These are phyloP conservation scores for Tricholoma terreum DNA, from an alignment of 768 basidiomycete species.

Conservation along the genomic window DNA sequence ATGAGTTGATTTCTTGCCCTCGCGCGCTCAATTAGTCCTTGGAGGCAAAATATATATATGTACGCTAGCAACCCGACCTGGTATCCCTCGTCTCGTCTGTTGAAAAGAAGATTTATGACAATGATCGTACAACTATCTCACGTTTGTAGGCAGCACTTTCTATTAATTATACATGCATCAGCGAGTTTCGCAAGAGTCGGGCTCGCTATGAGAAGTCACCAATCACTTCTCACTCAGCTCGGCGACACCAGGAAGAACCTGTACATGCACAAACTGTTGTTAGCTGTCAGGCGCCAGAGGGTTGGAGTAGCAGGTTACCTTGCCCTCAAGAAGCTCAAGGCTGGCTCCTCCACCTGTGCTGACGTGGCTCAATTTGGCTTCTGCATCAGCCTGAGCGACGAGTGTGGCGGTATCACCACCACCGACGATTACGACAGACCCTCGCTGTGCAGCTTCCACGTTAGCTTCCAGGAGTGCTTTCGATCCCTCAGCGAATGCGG, in stretches of 20 bases:
- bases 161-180: no score
- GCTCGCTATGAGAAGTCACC: neutral
- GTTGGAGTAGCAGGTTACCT: slow-evolving; percentile 49
- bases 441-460: slow-evolving; percentile 81
- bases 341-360: slow-evolving; percentile 94
- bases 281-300: slow-evolving; percentile 2
- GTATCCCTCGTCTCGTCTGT: no score
- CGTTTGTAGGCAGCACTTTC: no score
- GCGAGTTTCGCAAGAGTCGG: no score
- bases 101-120: no score
- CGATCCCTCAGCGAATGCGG: slow-evolving; percentile 85
- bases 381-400: slow-evolving; percentile 79
- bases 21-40: no score
- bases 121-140: no score
- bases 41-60: no score
- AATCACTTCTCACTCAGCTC: slow-evolving; percentile 79
- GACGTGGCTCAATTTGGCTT: slow-evolving; percentile 92
- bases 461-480: slow-evolving; percentile 79
- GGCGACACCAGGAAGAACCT: slow-evolving; percentile 89
- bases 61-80: no score
- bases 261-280: slow-evolving; percentile 10
- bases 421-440: slow-evolving; percentile 91
- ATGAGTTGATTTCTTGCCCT: no score
- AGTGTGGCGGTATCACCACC: slow-evolving; percentile 97
- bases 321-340: slow-evolving; percentile 96